Evolutionary conservation across 371 early-diverging fungal species (phyloP).

Genomic region (Dichotomocladium elegans): DNA sequence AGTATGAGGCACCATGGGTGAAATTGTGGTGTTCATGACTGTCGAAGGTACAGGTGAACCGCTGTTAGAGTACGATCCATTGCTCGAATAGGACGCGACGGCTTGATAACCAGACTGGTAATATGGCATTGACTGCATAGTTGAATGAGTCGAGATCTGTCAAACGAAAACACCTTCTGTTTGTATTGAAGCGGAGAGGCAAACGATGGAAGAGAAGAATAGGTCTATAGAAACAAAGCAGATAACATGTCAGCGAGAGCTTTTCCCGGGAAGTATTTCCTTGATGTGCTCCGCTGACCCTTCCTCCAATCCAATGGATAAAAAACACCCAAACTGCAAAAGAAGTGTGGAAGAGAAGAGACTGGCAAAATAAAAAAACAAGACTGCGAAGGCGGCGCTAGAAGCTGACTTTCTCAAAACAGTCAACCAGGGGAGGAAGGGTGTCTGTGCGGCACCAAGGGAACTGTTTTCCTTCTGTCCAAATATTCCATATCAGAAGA

Average conservation of each 20-base stretch:
- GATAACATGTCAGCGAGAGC: slow-evolving; percentile 1
- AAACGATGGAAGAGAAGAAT: slow-evolving; percentile 7
- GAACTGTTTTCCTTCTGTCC: neutral
- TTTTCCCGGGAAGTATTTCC: too few relatives aligned
- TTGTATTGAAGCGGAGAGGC: slow-evolving; percentile 20
- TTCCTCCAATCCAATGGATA: too few relatives aligned
- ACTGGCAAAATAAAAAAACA: too few relatives aligned
- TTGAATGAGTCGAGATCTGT: slow-evolving; percentile 9
- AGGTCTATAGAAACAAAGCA: neutral
- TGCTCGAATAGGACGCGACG: slow-evolving; percentile 6
- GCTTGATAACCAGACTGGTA: slow-evolving; percentile 23
- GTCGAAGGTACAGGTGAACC: slow-evolving; percentile 16
- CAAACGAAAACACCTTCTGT: slow-evolving; percentile 5
- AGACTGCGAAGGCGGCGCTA: slow-evolving; percentile 1
- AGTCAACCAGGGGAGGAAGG: neutral
- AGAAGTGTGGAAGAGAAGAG: too few relatives aligned
- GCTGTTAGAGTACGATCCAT: slow-evolving; percentile 8
- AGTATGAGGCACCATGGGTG: slow-evolving; percentile 10
- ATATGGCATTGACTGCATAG: slow-evolving; percentile 23
- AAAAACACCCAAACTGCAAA: too few relatives aligned
- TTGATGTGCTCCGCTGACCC: too few relatives aligned
- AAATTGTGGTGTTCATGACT: slow-evolving; percentile 13
- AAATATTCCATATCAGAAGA: neutral
- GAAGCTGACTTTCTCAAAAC: neutral
- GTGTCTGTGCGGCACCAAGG: neutral